Percentiles rank a stretch among this genome's conserved stretches.
Evolutionary conservation across 1,284 basidiomycete genomes (phyloP).

Genomic region (Irpex sp.): DNA sequence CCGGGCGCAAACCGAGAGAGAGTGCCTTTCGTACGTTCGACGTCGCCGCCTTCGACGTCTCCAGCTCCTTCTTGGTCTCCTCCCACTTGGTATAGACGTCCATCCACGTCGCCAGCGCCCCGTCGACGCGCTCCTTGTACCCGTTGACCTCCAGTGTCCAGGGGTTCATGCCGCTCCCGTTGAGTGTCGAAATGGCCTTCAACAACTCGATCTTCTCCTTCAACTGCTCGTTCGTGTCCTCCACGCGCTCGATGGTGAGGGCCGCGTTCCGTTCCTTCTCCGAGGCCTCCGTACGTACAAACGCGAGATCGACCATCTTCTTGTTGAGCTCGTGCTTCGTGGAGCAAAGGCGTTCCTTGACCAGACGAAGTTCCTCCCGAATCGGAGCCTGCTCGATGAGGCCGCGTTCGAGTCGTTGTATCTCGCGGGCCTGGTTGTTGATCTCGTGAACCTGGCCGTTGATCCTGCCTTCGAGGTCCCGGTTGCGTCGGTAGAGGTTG

Average conservation of each 20-base stretch:
- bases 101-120: neutral
- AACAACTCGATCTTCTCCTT: neutral
- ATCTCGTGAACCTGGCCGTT: neutral
- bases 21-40: neutral
- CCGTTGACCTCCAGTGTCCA: neutral
- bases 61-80: neutral
- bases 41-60: neutral
- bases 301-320: neutral
- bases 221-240: neutral
- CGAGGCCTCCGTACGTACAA: neutral
- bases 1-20: neutral
- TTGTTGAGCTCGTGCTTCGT: neutral
- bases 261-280: neutral
- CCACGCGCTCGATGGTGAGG: neutral
- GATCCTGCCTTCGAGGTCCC: neutral
- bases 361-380: neutral
- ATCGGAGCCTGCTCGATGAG: neutral
- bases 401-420: neutral
- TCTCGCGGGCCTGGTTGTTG: neutral
- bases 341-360: neutral
- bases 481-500: neutral
- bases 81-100: neutral
- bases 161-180: neutral
- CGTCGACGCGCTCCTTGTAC: neutral
- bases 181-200: neutral